Evolutionary conservation across 139 green algal species (phyloP), one percentile per base, ranked within the genome.

Genomic region (Deuterostichococcus epilithicus): DNA sequence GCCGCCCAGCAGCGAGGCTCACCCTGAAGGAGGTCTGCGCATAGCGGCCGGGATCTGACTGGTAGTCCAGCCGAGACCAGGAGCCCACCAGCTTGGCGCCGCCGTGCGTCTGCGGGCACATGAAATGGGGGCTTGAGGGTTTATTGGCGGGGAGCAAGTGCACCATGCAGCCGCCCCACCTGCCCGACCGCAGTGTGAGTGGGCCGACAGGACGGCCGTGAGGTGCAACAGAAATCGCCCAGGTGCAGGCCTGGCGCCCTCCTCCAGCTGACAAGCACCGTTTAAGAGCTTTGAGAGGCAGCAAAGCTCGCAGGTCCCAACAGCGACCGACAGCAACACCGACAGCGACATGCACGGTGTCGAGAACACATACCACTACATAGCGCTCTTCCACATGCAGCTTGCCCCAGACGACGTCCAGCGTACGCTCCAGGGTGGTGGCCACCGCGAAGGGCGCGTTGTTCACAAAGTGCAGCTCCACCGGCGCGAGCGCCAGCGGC

Each of bases 321-420:
- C 60, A 28, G 13, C 28, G 10, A 13, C 26, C 37, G 37, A 13
- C 37, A 28, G 44, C 39, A 63, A 8, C 26, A 23, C 39, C 60
- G n/a, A 13, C 32, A 35, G 8, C 8, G 15, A 10, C 8, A 8
- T 18, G n/a, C 63, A 30, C 8, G 8, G 13, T 8, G 13, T 52
- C 8, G 8, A 13, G 8, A 8, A 52, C 13, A 13, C 42, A 13
- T 52, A 63, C 52, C 65, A 98, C 75, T 39, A 88, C 80, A 79
- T 97, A 98, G 35, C 75, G 74, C 86, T 98, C 94, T 81, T 94
- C 92, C 71, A 98, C 88, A 52, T 96, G 93, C 47, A 97, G 90
- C 78, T 93, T 96, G 70, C 94, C 93, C 94, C 93, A 97, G 75
- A 94, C 89, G 33, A 98, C 74, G 80, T 97, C 85, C 18, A 98